These are phyloP conservation scores for Platanthera zijinensis DNA, from an alignment of 106 monocot species.

Conservation along the genomic window DNA sequence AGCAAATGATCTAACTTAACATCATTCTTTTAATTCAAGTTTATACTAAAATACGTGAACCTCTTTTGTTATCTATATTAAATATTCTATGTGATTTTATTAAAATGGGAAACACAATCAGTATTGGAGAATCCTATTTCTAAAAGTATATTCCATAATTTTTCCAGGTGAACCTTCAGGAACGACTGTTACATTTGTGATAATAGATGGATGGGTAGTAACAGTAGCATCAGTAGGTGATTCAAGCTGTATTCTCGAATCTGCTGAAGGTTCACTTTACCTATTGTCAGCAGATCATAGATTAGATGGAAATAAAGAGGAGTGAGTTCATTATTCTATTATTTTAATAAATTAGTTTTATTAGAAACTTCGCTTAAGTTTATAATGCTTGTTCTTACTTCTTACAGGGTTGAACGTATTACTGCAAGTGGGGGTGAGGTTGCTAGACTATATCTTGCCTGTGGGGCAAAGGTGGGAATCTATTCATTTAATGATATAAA, in stretches of 20 bases:
- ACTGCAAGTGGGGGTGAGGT: constrained; percentile 83
- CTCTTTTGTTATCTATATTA: not conserved
- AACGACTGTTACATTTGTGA: constrained; percentile 89
- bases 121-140: not conserved
- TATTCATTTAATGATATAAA: not conserved
- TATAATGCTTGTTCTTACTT: not conserved
- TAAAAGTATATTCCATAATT: not conserved
- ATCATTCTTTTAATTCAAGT: not conserved
- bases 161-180: constrained; percentile 67
- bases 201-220: constrained; percentile 74
- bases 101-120: not conserved
- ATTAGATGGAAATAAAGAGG: constrained; percentile 72
- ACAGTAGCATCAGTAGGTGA: constrained; percentile 96
- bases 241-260: constrained; percentile 88
- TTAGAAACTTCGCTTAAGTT: not conserved
- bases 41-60: not conserved
- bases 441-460: constrained; percentile 63
- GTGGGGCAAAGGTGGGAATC: constrained; percentile 53
- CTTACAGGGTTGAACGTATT: constrained; percentile 62
- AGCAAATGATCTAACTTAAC: not conserved
- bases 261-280: constrained; percentile 82
- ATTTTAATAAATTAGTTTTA: not conserved
- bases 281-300: constrained; percentile 80
- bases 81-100: not conserved
- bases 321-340: constrained; percentile 38